phyloP scores from a whole-genome alignment of 805 yeast species.

The Millerozyma acaciae region DNA sequence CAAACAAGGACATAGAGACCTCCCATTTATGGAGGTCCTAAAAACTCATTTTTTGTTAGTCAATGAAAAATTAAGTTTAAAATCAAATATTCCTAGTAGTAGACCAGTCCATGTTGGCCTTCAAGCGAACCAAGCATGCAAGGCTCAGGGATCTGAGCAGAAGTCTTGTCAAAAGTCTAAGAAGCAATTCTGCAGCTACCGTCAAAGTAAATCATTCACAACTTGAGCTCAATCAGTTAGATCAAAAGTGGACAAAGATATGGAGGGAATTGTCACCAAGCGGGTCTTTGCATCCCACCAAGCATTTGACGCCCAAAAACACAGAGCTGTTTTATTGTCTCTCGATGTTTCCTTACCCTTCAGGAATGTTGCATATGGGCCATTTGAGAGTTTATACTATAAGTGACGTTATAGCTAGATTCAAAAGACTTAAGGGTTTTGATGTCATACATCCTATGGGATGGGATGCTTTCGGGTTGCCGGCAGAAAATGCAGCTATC shows the following conservation, averaged over 20 bases:
- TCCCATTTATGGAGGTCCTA: too few relatives aligned
- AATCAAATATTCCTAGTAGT: too few relatives aligned
- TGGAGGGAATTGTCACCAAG: conserved; percentile 42
- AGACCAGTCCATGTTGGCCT: too few relatives aligned
- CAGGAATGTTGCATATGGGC: conserved; percentile 90
- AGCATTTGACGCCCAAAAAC: conserved; percentile 9
- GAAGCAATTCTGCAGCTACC: not conserved
- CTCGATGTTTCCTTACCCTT: conserved; percentile 95
- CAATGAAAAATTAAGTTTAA: too few relatives aligned
- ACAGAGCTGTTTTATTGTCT: conserved; percentile 53
- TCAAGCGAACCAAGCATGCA: too few relatives aligned
- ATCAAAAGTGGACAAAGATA: conserved; percentile 48
- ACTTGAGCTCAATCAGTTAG: conserved; percentile 28
- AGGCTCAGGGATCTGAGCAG: too few relatives aligned
- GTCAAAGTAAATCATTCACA: not conserved
- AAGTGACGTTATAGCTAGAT: conserved; percentile 79
- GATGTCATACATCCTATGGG: conserved; percentile 95
- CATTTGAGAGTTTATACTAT: conserved; percentile 92
- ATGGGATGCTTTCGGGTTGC: conserved; percentile 98
- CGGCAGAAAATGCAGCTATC: conserved; percentile 97
- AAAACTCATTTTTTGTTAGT: too few relatives aligned
- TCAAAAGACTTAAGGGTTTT: conserved; percentile 68
- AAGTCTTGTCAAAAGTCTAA: too few relatives aligned
- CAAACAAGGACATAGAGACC: too few relatives aligned
- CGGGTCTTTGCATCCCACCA: conserved; percentile 34